A percentile compares a stretch with the other conserved stretches of the same genome.
phyloP scores from a whole-genome alignment of 2,329 filamentous ascomycete species.

The Apiospora phragmitis region DNA sequence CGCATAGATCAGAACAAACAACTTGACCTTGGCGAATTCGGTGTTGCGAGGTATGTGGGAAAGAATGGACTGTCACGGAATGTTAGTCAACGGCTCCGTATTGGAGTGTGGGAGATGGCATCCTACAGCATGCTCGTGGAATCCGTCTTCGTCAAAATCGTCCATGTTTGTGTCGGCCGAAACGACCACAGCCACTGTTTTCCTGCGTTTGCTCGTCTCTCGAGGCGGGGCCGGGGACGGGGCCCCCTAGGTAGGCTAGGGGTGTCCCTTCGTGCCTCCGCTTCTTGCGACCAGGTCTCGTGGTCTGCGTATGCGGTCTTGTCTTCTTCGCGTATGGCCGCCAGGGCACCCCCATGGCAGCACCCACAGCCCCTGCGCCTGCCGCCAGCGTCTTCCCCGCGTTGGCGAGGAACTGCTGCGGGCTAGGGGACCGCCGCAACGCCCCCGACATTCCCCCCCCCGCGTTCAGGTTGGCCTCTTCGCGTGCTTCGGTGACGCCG shows the following conservation, averaged over 20 bases:
- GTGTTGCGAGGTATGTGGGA: conserved; percentile 82
- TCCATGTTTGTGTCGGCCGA: conserved; percentile 71
- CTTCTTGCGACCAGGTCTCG: conserved; percentile 90
- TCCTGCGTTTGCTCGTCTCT: conserved; percentile 52
- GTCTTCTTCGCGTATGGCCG: conserved; percentile 82
- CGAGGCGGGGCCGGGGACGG: background rate
- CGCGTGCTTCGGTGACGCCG: conserved; percentile 37
- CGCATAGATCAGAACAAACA: conserved; percentile 89
- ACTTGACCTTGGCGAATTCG: conserved; percentile 70
- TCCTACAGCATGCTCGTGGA: conserved; percentile 76
- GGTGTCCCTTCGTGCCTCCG: conserved; percentile 63
- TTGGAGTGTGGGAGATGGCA: conserved; percentile 17
- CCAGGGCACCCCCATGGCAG: conserved; percentile 77
- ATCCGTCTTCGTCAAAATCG: conserved; percentile 57
- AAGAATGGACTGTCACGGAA: conserved; percentile 67
- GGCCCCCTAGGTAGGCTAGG: conserved; percentile 23
- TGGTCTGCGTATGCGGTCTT: conserved; percentile 80
- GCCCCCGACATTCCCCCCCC: conserved; percentile 79
- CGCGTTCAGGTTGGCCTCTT: conserved; percentile 54
- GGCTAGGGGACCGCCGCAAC: conserved; percentile 78
- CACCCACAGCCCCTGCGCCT: conserved; percentile 79
- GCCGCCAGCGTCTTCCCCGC: conserved; percentile 80
- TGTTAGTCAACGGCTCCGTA: background rate
- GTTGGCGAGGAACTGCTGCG: conserved; percentile 83
- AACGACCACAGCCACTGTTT: conserved; percentile 84